Conservation (phyloP, 768 basidiomycete species). For the Paxillus rubicundulus region DNA sequence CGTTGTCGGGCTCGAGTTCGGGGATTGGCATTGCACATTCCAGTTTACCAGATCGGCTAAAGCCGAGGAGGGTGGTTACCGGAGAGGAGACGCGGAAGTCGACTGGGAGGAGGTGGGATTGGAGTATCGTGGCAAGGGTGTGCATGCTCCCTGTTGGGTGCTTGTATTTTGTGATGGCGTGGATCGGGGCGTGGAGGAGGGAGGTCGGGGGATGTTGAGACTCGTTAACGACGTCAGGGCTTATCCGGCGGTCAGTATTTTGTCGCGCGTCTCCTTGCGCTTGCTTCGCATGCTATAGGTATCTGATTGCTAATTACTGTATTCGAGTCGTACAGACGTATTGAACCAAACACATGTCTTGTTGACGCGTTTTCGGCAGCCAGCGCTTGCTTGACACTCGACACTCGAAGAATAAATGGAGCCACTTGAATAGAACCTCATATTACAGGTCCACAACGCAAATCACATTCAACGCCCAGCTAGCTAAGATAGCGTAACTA, state of each 20-base stretch:
- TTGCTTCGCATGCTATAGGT: not conserved
- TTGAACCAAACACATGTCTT: not conserved
- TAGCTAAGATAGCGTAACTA: too few species aligned
- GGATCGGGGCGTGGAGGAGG: constrained; percentile 48
- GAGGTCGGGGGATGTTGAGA: constrained; percentile 33
- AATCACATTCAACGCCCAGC: too few species aligned
- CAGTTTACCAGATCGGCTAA: constrained; percentile 19
- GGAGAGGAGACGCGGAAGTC: constrained; percentile 20
- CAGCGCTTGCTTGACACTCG: too few species aligned
- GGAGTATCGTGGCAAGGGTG: constrained; percentile 64
- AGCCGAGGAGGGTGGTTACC: constrained; percentile 14
- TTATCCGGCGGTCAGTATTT: not conserved
- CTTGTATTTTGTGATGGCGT: constrained; percentile 79
- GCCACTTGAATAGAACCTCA: too few species aligned
- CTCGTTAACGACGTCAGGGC: not conserved
- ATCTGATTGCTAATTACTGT: not conserved
- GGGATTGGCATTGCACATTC: constrained; percentile 1
- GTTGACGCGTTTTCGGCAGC: too few species aligned
- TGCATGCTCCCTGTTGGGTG: constrained; percentile 74
- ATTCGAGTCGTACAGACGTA: not conserved
- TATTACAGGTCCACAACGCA: too few species aligned
- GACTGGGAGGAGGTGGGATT: constrained; percentile 74
- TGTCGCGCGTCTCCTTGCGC: not conserved
- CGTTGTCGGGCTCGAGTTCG: constrained; percentile 7
- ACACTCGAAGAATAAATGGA: too few species aligned